Percentiles rank a stretch among this genome's conserved stretches.
These are phyloP conservation scores for Talaromyces borbonicus DNA, from an alignment of 495 filamentous ascomycete species.

Conservation along the genomic window DNA sequence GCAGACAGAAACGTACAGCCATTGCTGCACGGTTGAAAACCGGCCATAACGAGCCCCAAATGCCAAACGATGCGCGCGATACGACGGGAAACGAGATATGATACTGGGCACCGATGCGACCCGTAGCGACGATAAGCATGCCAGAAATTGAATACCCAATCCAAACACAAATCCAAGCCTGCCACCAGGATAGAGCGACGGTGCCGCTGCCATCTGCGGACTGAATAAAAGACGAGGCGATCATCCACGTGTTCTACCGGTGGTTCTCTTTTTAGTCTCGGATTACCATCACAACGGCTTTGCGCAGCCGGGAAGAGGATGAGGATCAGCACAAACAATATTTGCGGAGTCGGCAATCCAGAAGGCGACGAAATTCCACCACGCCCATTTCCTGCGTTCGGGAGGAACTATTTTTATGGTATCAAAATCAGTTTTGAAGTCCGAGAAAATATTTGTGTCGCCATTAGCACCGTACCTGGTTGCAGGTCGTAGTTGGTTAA, in stretches of 20 bases:
- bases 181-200: conserved; percentile 85
- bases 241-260: conserved; percentile 88
- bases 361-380: conserved; percentile 84
- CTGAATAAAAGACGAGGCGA: conserved; percentile 72
- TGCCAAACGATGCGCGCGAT: conserved; percentile 65
- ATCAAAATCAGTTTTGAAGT: too few relatives aligned
- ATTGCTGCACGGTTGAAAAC: conserved; percentile 84
- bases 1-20: conserved; percentile 58
- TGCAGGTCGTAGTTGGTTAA: conserved; percentile 84
- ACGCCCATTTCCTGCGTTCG: conserved; percentile 74
- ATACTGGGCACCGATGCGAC: conserved; percentile 83
- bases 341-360: conserved; percentile 95
- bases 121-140: conserved; percentile 64
- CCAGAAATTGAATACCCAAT: conserved; percentile 72
- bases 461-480: too few relatives aligned
- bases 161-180: conserved; percentile 85
- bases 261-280: too few relatives aligned
- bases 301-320: too few relatives aligned
- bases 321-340: conserved; percentile 61
- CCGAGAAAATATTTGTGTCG: too few relatives aligned
- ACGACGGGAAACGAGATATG: conserved; percentile 83
- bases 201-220: conserved; percentile 10
- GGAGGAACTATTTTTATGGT: conserved; percentile 70
- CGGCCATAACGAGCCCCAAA: conserved; percentile 85
- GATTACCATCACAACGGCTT: too few relatives aligned